Percentiles rank a stretch among this genome's conserved stretches.
phyloP scores from a whole-genome alignment of 139 green algal genomes.

The Chlamydomonas applanata region DNA sequence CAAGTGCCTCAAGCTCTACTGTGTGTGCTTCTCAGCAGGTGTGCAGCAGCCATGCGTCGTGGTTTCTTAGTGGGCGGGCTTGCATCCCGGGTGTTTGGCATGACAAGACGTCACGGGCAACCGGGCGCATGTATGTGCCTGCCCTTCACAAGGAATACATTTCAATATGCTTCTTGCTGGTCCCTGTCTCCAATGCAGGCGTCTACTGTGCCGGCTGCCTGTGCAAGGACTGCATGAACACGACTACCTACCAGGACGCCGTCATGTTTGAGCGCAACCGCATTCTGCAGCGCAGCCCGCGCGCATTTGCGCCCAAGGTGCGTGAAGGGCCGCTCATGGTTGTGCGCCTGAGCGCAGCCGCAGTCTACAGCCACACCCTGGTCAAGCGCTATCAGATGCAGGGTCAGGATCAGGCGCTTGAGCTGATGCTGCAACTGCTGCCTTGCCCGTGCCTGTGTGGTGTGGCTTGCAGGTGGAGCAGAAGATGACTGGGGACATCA shows the following conservation, averaged over 20 bases:
- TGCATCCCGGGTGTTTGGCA: neutral
- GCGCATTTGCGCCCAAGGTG: conserved; percentile 57
- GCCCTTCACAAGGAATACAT: neutral
- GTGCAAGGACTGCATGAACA: conserved; percentile 65
- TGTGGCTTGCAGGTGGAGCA: conserved; percentile 3
- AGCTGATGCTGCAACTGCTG: no score
- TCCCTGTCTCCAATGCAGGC: conserved; percentile 28
- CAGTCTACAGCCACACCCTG: no score
- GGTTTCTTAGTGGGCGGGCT: neutral
- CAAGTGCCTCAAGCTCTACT: conserved; percentile 91
- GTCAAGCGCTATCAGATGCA: no score
- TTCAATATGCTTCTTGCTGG: neutral
- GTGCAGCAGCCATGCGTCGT: neutral
- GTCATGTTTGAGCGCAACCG: conserved; percentile 37
- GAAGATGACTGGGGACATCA: conserved; percentile 9
- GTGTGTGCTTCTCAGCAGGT: conserved; percentile 81
- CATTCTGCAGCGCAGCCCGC: conserved; percentile 46
- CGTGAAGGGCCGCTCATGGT: no score
- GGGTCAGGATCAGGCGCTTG: no score
- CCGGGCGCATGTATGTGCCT: neutral
- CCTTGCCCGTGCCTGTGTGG: no score
- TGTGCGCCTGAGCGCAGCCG: no score
- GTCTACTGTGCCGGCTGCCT: conserved; percentile 63
- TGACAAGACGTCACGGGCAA: neutral
- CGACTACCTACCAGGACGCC: conserved; percentile 17